These are phyloP conservation scores for Albugo laibachii DNA, from an alignment of 352 stramenopile genomes.

Conservation along the genomic window DNA sequence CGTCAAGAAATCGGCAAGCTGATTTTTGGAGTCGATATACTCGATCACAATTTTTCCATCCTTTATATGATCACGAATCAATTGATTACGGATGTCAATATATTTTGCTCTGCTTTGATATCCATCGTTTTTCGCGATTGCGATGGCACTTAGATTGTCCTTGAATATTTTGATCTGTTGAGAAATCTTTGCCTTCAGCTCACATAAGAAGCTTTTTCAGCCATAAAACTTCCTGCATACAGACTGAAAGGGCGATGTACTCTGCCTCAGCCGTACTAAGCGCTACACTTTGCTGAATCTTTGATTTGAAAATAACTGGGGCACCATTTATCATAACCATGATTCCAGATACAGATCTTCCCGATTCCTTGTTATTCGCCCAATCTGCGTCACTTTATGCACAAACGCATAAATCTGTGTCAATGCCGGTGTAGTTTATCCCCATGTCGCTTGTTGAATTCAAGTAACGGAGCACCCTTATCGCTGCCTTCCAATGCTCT, in stretches of 20 bases:
- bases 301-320: not conserved
- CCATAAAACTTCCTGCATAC: not conserved
- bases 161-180: not conserved
- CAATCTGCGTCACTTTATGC: not conserved
- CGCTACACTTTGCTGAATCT: not conserved
- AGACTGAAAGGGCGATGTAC: not conserved
- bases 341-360: not conserved
- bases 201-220: not conserved
- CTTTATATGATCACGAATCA: not conserved
- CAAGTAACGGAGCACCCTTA: not conserved
- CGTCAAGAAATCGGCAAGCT: not conserved
- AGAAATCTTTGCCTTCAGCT: conserved; percentile 6
- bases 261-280: not conserved
- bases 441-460: not conserved
- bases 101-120: conserved; percentile 1
- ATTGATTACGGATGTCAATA: conserved; percentile 2
- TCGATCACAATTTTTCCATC: not conserved
- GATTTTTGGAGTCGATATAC: not conserved
- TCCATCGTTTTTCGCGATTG: not conserved
- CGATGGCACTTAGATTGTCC: no score
- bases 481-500: not conserved
- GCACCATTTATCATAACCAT: not conserved
- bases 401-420: not conserved
- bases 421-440: not conserved
- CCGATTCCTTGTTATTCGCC: not conserved